These are phyloP conservation scores for Fistulifera solaris DNA, from an alignment of 108 stramenopile species.

Conservation along the genomic window DNA sequence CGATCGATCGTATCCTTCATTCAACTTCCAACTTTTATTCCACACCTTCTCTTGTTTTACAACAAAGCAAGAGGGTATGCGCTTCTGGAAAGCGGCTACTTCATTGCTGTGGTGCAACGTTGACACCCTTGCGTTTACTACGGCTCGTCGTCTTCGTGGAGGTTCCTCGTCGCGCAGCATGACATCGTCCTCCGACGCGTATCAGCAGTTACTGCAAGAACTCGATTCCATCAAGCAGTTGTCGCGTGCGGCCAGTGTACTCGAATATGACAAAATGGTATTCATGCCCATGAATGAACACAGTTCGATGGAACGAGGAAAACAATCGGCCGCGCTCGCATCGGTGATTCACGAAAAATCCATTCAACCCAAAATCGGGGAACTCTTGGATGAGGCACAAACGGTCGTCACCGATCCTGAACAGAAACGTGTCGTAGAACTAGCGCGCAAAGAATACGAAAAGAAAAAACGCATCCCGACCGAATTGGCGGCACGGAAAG, in stretches of 20 bases:
- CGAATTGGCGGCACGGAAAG: conserved; percentile 48
- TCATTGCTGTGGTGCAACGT: too few relatives aligned
- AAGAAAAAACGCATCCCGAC: conserved; percentile 43
- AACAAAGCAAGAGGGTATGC: too few relatives aligned
- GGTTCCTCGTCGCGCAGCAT: too few relatives aligned
- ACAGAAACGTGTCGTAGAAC: conserved; percentile 27
- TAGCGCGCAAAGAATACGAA: conserved; percentile 34
- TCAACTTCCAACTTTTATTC: too few relatives aligned
- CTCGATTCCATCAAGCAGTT: neutral
- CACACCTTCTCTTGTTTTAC: too few relatives aligned
- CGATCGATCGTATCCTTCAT: too few relatives aligned
- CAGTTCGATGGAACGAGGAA: conserved; percentile 29
- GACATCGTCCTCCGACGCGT: too few relatives aligned
- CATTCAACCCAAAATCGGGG: conserved; percentile 36
- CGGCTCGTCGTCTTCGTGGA: too few relatives aligned
- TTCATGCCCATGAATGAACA: conserved; percentile 78
- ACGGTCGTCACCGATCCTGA: conserved; percentile 1
- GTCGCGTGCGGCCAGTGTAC: neutral
- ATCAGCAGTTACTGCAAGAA: neutral
- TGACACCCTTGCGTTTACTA: too few relatives aligned
- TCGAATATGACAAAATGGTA: conserved; percentile 20
- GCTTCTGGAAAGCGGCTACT: too few relatives aligned
- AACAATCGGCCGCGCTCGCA: conserved; percentile 59
- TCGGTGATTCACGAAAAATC: conserved; percentile 52
- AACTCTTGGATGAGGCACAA: conserved; percentile 23